A percentile compares a stretch with the other conserved stretches of the same genome.
Conservation (phyloP, 345 rosid genomes). For the Cardamine resedifolia region DNA sequence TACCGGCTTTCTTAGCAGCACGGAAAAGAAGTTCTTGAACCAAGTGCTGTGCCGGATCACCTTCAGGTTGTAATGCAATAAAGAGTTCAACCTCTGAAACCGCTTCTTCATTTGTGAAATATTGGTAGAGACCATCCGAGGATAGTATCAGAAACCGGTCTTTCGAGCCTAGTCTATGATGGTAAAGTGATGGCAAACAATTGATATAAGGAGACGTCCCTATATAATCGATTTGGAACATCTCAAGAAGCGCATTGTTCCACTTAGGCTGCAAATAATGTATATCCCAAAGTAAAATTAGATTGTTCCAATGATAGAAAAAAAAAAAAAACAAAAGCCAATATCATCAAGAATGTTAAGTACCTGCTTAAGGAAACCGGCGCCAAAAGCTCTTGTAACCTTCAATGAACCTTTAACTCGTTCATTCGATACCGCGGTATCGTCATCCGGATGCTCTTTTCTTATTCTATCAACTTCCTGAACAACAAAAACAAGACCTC, state of each 20-base stretch:
- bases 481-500: constrained; percentile 19
- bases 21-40: constrained; percentile 86
- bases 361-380: constrained; percentile 97
- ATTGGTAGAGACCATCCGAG: constrained; percentile 94
- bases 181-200: constrained; percentile 79
- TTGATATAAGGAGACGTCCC: constrained; percentile 79
- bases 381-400: constrained; percentile 98
- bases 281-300: constrained; percentile 9
- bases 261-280: constrained; percentile 74
- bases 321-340: neutral
- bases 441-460: constrained; percentile 82
- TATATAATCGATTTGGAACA: constrained; percentile 87
- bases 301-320: neutral
- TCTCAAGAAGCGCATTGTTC: constrained; percentile 87
- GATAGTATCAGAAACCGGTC: constrained; percentile 83
- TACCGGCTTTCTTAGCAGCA: constrained; percentile 99
- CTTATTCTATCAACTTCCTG: constrained; percentile 90
- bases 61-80: constrained; percentile 86
- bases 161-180: constrained; percentile 78
- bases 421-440: constrained; percentile 64
- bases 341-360: neutral
- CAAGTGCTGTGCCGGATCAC: constrained; percentile 98
- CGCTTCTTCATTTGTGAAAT: constrained; percentile 92
- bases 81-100: constrained; percentile 87
- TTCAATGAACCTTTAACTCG: constrained; percentile 94